A percentile compares a stretch with the other conserved stretches of the same genome.
These are phyloP conservation scores for Rhizopogon rudus DNA, from an alignment of 768 basidiomycete species.

Conservation along the genomic window DNA sequence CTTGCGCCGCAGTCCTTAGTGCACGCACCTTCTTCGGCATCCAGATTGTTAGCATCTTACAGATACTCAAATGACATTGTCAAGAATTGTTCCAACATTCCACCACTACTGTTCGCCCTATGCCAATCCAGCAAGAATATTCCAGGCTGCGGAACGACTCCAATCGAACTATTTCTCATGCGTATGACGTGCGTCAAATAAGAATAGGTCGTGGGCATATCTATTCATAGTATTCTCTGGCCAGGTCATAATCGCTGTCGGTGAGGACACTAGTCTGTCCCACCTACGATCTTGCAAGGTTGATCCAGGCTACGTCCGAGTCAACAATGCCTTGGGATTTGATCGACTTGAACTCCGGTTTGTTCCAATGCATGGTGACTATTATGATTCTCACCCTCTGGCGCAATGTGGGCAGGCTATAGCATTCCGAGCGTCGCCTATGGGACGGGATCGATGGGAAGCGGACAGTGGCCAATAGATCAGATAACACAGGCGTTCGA, in stretches of 20 bases:
- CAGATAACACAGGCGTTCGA: conserved; percentile 59
- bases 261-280: no score
- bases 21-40: background rate
- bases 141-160: background rate
- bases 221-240: background rate
- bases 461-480: conserved; percentile 45
- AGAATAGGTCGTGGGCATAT: background rate
- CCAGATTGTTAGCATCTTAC: background rate
- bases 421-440: conserved; percentile 48
- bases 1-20: background rate
- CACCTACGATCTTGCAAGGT: background rate
- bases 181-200: background rate
- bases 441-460: conserved; percentile 62
- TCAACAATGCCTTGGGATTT: conserved; percentile 54
- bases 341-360: conserved; percentile 58
- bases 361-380: conserved; percentile 5
- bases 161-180: background rate
- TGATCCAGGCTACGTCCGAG: background rate
- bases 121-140: no score
- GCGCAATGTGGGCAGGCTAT: conserved; percentile 29
- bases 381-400: background rate
- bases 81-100: no score
- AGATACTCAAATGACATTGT: background rate
- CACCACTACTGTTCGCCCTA: no score
- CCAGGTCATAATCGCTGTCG: no score